Conservation (phyloP, 805 yeast genomes). For the Myxozyma mucilagina region DNA sequence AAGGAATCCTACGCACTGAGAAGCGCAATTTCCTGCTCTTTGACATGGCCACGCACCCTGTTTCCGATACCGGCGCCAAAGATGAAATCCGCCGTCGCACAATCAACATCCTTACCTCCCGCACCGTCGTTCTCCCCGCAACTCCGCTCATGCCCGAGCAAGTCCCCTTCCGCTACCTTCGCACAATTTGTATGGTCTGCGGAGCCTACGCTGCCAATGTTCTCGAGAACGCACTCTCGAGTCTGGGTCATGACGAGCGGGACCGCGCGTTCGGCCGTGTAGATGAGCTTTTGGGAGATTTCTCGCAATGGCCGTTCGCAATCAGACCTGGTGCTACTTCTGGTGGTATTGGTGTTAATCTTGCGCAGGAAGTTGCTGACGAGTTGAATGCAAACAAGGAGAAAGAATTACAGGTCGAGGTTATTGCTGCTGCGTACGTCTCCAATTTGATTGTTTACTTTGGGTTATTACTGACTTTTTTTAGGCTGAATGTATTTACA, state of each 20-base stretch:
- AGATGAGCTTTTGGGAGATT: slow-evolving; percentile 84
- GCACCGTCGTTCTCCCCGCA: slow-evolving; percentile 60
- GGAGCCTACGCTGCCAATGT: slow-evolving; percentile 96
- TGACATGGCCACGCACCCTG: slow-evolving; percentile 99
- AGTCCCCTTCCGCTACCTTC: slow-evolving; percentile 65
- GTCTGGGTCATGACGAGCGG: slow-evolving; percentile 77
- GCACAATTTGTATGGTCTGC: slow-evolving; percentile 79
- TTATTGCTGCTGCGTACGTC: slow-evolving; percentile 76
- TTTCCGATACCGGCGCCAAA: slow-evolving; percentile 81
- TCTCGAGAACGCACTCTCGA: slow-evolving; percentile 77
- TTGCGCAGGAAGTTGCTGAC: slow-evolving; percentile 50
- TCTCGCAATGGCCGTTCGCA: slow-evolving; percentile 80
- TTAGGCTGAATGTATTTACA: slow-evolving; percentile 59
- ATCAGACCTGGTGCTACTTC: slow-evolving; percentile 45
- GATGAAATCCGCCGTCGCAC: slow-evolving; percentile 76
- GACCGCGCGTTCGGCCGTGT: slow-evolving; percentile 92
- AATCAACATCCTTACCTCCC: slow-evolving; percentile 64
- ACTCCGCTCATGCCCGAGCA: slow-evolving; percentile 64
- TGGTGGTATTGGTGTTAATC: slow-evolving; percentile 67
- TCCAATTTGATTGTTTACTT: background rate
- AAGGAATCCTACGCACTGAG: slow-evolving; percentile 94
- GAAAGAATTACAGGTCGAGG: slow-evolving; percentile 73
- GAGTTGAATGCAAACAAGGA: slow-evolving; percentile 50
- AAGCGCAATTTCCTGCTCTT: slow-evolving; percentile 89
- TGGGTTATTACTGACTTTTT: slow-evolving; percentile 45